Conservation (phyloP, 225 moss, liverwort and hornwort species). For the Lunularia cruciata region DNA sequence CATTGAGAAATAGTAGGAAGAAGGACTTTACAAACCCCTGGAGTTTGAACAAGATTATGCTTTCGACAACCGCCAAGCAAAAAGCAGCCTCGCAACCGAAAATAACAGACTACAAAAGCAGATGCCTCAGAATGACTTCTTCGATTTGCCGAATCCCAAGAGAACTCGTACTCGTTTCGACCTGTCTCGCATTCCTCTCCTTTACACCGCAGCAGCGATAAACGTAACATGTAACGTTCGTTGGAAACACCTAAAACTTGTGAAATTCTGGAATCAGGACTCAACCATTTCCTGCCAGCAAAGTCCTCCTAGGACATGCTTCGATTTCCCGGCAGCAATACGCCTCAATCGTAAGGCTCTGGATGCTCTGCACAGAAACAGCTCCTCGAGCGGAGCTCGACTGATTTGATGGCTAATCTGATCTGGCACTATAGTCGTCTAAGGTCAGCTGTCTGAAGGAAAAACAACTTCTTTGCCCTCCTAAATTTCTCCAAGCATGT, state of each 20-base stretch:
- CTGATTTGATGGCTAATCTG: too few species aligned
- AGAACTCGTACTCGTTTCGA: slow-evolving; percentile 5
- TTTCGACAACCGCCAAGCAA: slow-evolving; percentile 3
- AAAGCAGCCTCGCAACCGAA: slow-evolving; percentile 1
- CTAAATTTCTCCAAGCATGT: too few species aligned
- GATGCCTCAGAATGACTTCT: slow-evolving; percentile 30
- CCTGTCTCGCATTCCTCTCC: background rate
- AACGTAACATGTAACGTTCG: background rate
- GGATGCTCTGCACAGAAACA: slow-evolving; percentile 11
- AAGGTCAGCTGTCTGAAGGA: too few species aligned
- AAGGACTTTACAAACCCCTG: slow-evolving; percentile 25
- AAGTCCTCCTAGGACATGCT: background rate
- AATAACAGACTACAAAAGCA: slow-evolving; percentile 41
- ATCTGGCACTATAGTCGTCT: too few species aligned
- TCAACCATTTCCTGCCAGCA: slow-evolving; percentile 1
- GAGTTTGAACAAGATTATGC: slow-evolving; percentile 12
- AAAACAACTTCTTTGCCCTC: too few species aligned
- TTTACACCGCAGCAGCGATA: background rate
- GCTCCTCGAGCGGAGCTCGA: slow-evolving; percentile 14
- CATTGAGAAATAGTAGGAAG: slow-evolving; percentile 35
- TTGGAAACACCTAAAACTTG: slow-evolving; percentile 7
- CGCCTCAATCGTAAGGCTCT: background rate
- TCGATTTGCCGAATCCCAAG: slow-evolving; percentile 20
- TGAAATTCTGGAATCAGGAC: slow-evolving; percentile 8
- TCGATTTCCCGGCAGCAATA: background rate